Base-by-base conservation (phyloP, 2,329 filamentous ascomycete species). In the Aspergillus spinulosporus region DNA sequence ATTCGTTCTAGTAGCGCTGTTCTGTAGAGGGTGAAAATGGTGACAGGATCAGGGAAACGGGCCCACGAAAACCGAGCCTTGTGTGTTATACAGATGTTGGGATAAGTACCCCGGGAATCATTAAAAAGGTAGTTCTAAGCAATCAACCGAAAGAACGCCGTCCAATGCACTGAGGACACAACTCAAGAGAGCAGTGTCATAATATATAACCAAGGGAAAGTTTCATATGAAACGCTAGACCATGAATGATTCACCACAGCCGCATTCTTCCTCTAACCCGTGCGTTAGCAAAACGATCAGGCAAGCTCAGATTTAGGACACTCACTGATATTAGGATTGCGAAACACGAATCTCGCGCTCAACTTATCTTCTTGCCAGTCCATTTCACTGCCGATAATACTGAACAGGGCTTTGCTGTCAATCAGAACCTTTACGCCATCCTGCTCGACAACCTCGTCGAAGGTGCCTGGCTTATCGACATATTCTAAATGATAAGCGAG, bases 381-480 rank as follows among this genome's bases (percentile, higher is more conserved):
- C 94, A 99, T 99, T 77, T 97, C 93, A 70, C 89, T 96, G 4
- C 94, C 94, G 66, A 99, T 97, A 52, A 99, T 97, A 74, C 93
- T 97, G 72, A 99, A 92, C 49, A 99, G 78, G 42, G 94, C 94
- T 79, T 97, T 97, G 81, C 90, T 96, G 74, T 99, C 94, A 56
- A 99, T 94, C 72, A 97, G 74, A 34, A 99, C 93, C 76, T 90
- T 93, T 56, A 99, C 93, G 0, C 93, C 94, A 68, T 97, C 94
- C 72, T 99, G 94, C 71, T 95, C 92, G 1, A 99, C 91, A 50
- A 87, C 82, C 74, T 99, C 94, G 67, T 99, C 94, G 67, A 97
- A 93, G 37, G 84, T 80, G 3, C 87, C 91, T 0, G 93, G 84
- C 80, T 92, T 92, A 66, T 97, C 92, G 49, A 97, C 93, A 66